Percentiles rank a stretch among this genome's conserved stretches.
Evolutionary conservation across 306 rosid genomes (phyloP).

Genomic region (Dalbergia cochinchinensis): DNA sequence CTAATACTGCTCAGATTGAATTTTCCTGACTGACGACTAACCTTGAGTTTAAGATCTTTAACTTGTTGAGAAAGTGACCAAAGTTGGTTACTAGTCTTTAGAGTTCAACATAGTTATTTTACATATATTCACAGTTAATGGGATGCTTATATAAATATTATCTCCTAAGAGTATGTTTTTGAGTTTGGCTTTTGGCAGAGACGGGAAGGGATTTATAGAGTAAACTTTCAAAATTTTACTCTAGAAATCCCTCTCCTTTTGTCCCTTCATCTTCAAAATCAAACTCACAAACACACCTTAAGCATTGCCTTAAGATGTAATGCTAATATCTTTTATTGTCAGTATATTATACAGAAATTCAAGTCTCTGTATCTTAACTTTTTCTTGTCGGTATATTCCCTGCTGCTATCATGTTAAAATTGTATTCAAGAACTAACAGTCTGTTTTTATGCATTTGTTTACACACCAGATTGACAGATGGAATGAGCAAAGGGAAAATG

Average conservation of each 20-base stretch:
- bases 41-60: neutral
- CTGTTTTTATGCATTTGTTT: neutral
- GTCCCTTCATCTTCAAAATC: too few species aligned
- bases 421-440: slow-evolving; percentile 15
- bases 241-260: too few species aligned
- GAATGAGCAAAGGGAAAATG: slow-evolving; percentile 90
- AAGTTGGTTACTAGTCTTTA: neutral
- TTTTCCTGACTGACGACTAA: neutral
- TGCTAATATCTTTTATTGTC: neutral
- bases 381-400: too few species aligned
- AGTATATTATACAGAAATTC: too few species aligned
- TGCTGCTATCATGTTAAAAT: slow-evolving; percentile 2
- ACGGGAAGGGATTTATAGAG: too few species aligned
- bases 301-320: neutral
- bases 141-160: neutral
- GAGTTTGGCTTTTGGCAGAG: too few species aligned
- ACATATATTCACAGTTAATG: neutral
- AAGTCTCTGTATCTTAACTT: too few species aligned
- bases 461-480: slow-evolving; percentile 72
- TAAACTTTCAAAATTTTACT: too few species aligned
- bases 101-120: neutral
- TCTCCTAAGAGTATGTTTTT: neutral
- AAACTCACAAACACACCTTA: too few species aligned
- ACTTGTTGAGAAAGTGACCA: neutral
- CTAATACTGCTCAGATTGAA: neutral